Conservation (phyloP, 805 yeast species). For the Candida gorgasii region DNA sequence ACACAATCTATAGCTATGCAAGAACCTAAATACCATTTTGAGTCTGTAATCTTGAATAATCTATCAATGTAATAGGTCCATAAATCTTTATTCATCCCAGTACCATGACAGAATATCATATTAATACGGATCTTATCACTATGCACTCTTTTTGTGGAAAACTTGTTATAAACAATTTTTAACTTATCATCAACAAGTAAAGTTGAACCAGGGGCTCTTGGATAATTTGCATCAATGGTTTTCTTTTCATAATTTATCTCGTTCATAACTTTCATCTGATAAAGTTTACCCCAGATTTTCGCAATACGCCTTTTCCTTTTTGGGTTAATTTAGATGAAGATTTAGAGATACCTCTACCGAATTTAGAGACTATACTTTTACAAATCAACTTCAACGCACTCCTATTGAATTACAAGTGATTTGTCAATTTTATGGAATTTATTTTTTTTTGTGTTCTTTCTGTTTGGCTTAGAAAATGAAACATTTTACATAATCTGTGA, state of each 20-base stretch:
- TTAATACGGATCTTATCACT: conserved; percentile 37
- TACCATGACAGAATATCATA: conserved; percentile 59
- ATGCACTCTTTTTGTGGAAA: conserved; percentile 20
- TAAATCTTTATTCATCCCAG: conserved; percentile 63
- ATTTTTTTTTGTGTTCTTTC: too few relatives aligned
- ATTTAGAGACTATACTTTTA: too few relatives aligned
- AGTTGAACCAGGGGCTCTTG: conserved; percentile 45
- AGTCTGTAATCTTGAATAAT: conserved; percentile 35
- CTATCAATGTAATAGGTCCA: conserved; percentile 60
- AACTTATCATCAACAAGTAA: conserved; percentile 43
- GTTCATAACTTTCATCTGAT: conserved; percentile 12
- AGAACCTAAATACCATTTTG: conserved; percentile 41
- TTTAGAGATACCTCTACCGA: too few relatives aligned
- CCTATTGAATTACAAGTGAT: too few relatives aligned
- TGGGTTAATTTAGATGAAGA: too few relatives aligned
- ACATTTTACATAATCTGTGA: too few relatives aligned
- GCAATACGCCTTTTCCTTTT: too few relatives aligned
- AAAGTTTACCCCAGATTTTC: conserved; percentile 10
- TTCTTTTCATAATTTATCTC: conserved; percentile 17
- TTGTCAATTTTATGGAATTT: too few relatives aligned
- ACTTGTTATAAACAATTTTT: conserved; percentile 50
- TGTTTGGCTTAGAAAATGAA: too few relatives aligned
- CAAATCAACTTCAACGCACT: too few relatives aligned
- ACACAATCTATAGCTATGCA: conserved; percentile 59
- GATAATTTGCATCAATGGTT: conserved; percentile 27